These are phyloP conservation scores for Alternaria hordeiaustralica DNA, from an alignment of 2,329 filamentous ascomycete species.

Conservation along the genomic window DNA sequence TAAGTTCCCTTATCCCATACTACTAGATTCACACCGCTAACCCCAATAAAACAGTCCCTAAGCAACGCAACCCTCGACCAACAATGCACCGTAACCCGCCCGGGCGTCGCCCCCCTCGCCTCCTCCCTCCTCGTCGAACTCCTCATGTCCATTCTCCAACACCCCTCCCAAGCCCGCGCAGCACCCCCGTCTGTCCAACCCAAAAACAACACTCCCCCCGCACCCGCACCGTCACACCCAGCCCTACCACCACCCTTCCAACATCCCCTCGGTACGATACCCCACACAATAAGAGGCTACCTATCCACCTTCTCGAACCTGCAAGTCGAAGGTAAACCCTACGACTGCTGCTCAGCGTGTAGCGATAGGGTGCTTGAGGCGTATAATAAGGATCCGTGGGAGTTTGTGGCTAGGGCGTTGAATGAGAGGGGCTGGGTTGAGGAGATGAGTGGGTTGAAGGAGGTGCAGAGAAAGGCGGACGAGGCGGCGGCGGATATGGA, in stretches of 20 bases:
- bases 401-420: slow-evolving; percentile 76
- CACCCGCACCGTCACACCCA: slow-evolving; percentile 25
- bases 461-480: slow-evolving; percentile 63
- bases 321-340: slow-evolving; percentile 74
- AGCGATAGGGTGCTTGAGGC: slow-evolving; percentile 71
- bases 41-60: slow-evolving; percentile 68
- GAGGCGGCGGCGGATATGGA: slow-evolving; percentile 61
- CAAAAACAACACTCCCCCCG: slow-evolving; percentile 4
- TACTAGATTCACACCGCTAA: neutral
- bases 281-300: slow-evolving; percentile 82
- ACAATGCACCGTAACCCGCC: slow-evolving; percentile 95
- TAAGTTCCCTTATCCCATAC: slow-evolving; percentile 57
- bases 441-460: slow-evolving; percentile 70
- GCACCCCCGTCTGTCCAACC: slow-evolving; percentile 15
- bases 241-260: slow-evolving; percentile 43
- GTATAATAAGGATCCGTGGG: slow-evolving; percentile 74
- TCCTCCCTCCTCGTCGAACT: slow-evolving; percentile 91
- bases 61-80: slow-evolving; percentile 96
- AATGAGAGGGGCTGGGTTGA: slow-evolving; percentile 79
- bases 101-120: slow-evolving; percentile 89
- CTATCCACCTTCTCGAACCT: slow-evolving; percentile 76
- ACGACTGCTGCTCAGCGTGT: slow-evolving; percentile 82
- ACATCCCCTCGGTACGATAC: slow-evolving; percentile 74
- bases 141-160: slow-evolving; percentile 85
- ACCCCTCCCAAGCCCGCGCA: slow-evolving; percentile 49